Percentiles rank a stretch among this genome's conserved stretches.
phyloP scores from a whole-genome alignment of 164 flowering plant species.

The Chimonanthus praecox region DNA sequence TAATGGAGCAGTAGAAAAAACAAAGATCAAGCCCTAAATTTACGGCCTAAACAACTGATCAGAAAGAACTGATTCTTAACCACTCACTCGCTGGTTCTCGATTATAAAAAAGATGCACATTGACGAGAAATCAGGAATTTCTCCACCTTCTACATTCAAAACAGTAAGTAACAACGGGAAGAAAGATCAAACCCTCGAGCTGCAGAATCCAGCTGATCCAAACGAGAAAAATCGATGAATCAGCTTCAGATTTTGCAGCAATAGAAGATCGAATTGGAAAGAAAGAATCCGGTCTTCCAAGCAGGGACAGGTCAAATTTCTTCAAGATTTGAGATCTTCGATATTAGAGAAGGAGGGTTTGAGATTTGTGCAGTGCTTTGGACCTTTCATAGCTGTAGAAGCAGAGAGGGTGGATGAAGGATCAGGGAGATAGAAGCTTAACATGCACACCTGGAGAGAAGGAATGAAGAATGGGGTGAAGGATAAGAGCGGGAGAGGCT shows the following conservation, averaged over 20 bases:
- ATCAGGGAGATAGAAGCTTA: not conserved
- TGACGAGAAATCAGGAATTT: constrained; percentile 7
- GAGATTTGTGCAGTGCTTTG: not conserved
- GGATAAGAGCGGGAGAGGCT: constrained; percentile 1
- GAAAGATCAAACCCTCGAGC: not conserved
- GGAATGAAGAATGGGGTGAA: not conserved
- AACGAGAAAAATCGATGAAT: not conserved
- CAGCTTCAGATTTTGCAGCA: not conserved
- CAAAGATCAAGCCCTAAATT: constrained; percentile 1
- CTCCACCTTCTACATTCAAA: not conserved
- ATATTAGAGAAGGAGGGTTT: not conserved
- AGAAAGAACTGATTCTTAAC: not conserved
- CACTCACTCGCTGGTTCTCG: not conserved
- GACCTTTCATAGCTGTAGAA: not conserved
- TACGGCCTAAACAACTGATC: not conserved
- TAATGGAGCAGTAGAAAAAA: not conserved
- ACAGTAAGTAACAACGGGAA: not conserved
- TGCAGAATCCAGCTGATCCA: not conserved
- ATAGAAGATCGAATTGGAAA: constrained; percentile 4
- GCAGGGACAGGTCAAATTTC: not conserved
- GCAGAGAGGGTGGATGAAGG: not conserved
- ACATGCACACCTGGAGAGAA: not conserved
- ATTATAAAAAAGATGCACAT: not conserved
- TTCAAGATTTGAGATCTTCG: not conserved
- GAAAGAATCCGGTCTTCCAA: constrained; percentile 4